Conservation (phyloP, 2,329 filamentous ascomycete genomes). For the Stagonosporopsis rhizophila region DNA sequence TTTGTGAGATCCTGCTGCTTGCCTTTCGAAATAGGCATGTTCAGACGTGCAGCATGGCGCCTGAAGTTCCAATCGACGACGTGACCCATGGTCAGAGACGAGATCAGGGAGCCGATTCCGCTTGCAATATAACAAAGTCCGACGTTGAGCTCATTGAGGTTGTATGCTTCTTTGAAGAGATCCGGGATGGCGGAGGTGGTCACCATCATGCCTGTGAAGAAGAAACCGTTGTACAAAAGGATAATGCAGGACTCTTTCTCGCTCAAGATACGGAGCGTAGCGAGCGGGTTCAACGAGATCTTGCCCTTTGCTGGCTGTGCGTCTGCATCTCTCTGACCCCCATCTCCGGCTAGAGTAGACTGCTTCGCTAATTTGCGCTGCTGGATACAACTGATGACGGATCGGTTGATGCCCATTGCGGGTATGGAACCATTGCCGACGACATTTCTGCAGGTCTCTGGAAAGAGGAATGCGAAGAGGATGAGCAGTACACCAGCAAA, state of each 20-base stretch:
- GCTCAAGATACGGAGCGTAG: slow-evolving; percentile 35
- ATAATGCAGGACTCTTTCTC: slow-evolving; percentile 45
- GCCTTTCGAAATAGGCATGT: slow-evolving; percentile 66
- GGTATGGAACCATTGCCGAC: slow-evolving; percentile 52
- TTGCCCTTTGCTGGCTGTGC: slow-evolving; percentile 22
- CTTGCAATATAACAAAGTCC: slow-evolving; percentile 43
- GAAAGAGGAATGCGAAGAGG: slow-evolving; percentile 49
- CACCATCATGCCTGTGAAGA: slow-evolving; percentile 45
- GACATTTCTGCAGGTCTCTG: slow-evolving; percentile 54
- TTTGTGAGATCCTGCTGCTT: slow-evolving; percentile 61
- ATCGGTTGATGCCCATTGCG: slow-evolving; percentile 41
- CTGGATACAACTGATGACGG: slow-evolving; percentile 39
- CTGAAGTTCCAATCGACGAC: slow-evolving; percentile 77
- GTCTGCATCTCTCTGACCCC: background rate
- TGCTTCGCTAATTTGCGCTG: slow-evolving; percentile 30
- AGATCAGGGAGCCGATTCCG: slow-evolving; percentile 36
- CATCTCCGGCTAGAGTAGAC: background rate
- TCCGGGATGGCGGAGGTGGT: slow-evolving; percentile 36
- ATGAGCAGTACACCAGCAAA: slow-evolving; percentile 49
- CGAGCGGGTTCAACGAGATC: slow-evolving; percentile 36
- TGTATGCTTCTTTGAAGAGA: slow-evolving; percentile 38
- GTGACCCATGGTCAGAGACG: slow-evolving; percentile 40
- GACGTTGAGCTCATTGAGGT: slow-evolving; percentile 38
- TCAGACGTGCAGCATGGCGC: slow-evolving; percentile 67
- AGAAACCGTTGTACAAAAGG: slow-evolving; percentile 42